phyloP scores from a whole-genome alignment of 2,329 filamentous ascomycete genomes.

The Cordyceps farinosa region DNA sequence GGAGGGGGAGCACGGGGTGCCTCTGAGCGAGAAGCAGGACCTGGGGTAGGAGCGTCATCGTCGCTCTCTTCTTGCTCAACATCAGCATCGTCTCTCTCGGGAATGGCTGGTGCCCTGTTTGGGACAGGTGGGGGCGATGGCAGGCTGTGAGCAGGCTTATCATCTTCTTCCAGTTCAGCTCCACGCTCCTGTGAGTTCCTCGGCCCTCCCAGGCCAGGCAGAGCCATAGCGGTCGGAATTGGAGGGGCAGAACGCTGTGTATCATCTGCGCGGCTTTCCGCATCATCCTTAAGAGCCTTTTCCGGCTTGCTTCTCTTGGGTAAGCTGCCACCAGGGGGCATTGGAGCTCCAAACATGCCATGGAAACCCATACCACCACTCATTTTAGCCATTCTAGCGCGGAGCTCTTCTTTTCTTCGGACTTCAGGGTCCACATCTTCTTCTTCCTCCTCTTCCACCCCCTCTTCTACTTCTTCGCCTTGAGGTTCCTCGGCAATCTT shows the following conservation, averaged over 20 bases:
- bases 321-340: conserved; percentile 57
- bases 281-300: conserved; percentile 31
- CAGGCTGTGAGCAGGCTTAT: conserved; percentile 32
- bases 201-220: conserved; percentile 69
- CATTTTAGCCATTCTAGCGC: conserved; percentile 97
- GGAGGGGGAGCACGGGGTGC: conserved; percentile 41
- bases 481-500: conserved; percentile 68
- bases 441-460: conserved; percentile 70
- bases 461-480: conserved; percentile 65
- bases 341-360: conserved; percentile 80
- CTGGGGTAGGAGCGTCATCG: conserved; percentile 34
- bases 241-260: conserved; percentile 46
- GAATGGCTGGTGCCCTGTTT: conserved; percentile 28
- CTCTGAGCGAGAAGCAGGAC: conserved; percentile 28
- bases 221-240: conserved; percentile 57
- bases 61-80: conserved; percentile 27
- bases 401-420: conserved; percentile 78
- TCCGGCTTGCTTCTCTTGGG: conserved; percentile 50
- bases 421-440: conserved; percentile 87
- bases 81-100: conserved; percentile 24
- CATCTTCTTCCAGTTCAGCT: conserved; percentile 29
- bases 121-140: conserved; percentile 32
- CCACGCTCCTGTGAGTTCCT: conserved; percentile 42
- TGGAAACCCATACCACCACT: conserved; percentile 96
- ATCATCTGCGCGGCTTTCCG: conserved; percentile 41